These are phyloP conservation scores for Henckelia pumila DNA, from an alignment of 257 asterid species.

Conservation along the genomic window DNA sequence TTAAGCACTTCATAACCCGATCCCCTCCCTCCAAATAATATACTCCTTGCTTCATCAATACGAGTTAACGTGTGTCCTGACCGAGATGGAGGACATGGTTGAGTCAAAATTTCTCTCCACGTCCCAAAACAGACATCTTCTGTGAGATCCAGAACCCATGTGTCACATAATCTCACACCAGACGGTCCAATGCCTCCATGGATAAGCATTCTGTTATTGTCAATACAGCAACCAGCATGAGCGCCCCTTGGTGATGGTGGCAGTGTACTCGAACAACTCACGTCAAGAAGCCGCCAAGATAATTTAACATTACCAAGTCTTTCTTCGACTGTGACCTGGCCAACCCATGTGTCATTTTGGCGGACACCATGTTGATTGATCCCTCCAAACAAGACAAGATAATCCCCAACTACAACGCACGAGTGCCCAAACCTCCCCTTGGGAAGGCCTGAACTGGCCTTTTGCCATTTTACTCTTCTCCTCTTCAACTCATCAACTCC, in stretches of 20 bases:
- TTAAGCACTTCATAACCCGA: constrained; percentile 63
- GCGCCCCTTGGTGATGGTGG: constrained; percentile 90
- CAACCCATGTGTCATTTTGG: constrained; percentile 77
- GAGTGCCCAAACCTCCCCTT: constrained; percentile 91
- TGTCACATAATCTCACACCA: constrained; percentile 62
- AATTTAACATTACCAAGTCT: constrained; percentile 38
- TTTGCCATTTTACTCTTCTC: constrained; percentile 61
- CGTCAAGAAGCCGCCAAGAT: constrained; percentile 72
- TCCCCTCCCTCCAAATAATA: constrained; percentile 89
- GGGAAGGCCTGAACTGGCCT: constrained; percentile 63
- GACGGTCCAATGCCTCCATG: constrained; percentile 84
- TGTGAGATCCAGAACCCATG: constrained; percentile 69
- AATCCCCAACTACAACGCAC: constrained; percentile 53
- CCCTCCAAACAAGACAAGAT: constrained; percentile 81
- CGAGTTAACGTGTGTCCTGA: constrained; percentile 85
- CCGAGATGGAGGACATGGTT: constrained; percentile 67
- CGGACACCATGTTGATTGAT: constrained; percentile 75
- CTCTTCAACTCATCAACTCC: constrained; percentile 40
- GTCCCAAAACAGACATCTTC: constrained; percentile 58
- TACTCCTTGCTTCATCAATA: constrained; percentile 47
- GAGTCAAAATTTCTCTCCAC: constrained; percentile 56
- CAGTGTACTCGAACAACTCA: constrained; percentile 43
- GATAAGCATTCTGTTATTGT: constrained; percentile 53
- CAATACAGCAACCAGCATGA: constrained; percentile 77
- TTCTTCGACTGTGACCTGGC: constrained; percentile 43